Percentiles rank a stretch among this genome's conserved stretches.
Evolutionary conservation across 129 eudicot species (phyloP).

Genomic region (Centrapalus pauciflorus): DNA sequence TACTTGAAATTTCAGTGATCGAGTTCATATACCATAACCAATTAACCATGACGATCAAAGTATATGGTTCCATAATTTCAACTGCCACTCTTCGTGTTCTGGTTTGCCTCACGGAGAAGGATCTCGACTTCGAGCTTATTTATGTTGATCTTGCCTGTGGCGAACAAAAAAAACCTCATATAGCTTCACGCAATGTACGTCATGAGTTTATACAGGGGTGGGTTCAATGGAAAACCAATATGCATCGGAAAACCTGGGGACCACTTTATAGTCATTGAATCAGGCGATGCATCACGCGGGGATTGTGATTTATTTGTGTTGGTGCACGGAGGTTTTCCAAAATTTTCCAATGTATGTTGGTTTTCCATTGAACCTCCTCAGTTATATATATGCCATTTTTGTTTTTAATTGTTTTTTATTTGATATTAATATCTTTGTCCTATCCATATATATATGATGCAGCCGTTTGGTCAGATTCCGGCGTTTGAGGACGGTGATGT

Average conservation of each 20-base stretch:
- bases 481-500: slow-evolving; percentile 31
- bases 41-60: slow-evolving; percentile 28
- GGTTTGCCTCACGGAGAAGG: slow-evolving; percentile 43
- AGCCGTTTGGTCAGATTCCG: slow-evolving; percentile 53
- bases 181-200: slow-evolving; percentile 49
- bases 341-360: no score
- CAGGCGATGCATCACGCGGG: no score
- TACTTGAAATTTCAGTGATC: no score
- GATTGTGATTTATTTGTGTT: no score
- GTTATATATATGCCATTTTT: no score
- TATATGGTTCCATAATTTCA: slow-evolving; percentile 42
- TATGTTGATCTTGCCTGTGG: slow-evolving; percentile 30
- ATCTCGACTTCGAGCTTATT: slow-evolving; percentile 35
- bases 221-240: no score
- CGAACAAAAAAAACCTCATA: slow-evolving; percentile 45
- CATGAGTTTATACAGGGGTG: no score
- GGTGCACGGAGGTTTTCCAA: no score
- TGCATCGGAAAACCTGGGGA: no score
- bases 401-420: neutral
- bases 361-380: no score
- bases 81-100: slow-evolving; percentile 33
- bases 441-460: neutral
- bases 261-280: no score
- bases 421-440: neutral
- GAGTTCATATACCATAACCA: neutral